Conservation (phyloP, 1,139 yeast genomes). For the Protomyces lactucae-debilis region DNA sequence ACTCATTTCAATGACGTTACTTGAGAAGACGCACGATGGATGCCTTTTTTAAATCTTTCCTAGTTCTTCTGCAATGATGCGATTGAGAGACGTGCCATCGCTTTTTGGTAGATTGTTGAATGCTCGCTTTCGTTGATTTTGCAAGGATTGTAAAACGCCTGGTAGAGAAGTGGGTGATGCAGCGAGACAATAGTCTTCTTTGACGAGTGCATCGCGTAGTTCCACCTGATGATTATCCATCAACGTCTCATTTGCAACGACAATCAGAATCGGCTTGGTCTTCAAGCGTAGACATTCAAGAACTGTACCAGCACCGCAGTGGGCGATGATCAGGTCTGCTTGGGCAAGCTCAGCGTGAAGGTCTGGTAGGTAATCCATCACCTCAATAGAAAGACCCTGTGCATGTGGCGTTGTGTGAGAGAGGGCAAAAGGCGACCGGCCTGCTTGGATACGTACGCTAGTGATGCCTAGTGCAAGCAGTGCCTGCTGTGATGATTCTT, state of each 20-base stretch:
- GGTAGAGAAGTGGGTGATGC: slow-evolving; percentile 24
- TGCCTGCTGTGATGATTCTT: slow-evolving; percentile 41
- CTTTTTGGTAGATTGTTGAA: background rate
- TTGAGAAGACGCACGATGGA: no score
- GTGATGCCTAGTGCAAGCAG: slow-evolving; percentile 43
- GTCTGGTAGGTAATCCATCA: slow-evolving; percentile 41
- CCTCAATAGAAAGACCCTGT: slow-evolving; percentile 33
- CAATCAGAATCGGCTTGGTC: slow-evolving; percentile 54
- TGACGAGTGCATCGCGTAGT: slow-evolving; percentile 57
- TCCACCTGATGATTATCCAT: slow-evolving; percentile 88
- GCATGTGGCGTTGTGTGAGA: slow-evolving; percentile 8
- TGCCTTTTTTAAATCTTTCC: background rate
- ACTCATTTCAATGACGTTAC: no score
- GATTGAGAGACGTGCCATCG: background rate
- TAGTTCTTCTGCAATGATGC: background rate
- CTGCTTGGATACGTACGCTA: slow-evolving; percentile 61
- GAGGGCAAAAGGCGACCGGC: slow-evolving; percentile 46
- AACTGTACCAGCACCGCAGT: slow-evolving; percentile 90
- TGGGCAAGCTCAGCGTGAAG: slow-evolving; percentile 46
- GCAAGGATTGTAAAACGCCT: background rate
- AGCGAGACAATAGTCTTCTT: slow-evolving; percentile 39
- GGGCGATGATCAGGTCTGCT: slow-evolving; percentile 65
- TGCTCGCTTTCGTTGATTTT: background rate
- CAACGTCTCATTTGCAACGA: slow-evolving; percentile 63
- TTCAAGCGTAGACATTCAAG: slow-evolving; percentile 50